Evolutionary conservation across 2,329 filamentous ascomycete genomes (phyloP).

Genomic region (Chaetothyriales sp.): DNA sequence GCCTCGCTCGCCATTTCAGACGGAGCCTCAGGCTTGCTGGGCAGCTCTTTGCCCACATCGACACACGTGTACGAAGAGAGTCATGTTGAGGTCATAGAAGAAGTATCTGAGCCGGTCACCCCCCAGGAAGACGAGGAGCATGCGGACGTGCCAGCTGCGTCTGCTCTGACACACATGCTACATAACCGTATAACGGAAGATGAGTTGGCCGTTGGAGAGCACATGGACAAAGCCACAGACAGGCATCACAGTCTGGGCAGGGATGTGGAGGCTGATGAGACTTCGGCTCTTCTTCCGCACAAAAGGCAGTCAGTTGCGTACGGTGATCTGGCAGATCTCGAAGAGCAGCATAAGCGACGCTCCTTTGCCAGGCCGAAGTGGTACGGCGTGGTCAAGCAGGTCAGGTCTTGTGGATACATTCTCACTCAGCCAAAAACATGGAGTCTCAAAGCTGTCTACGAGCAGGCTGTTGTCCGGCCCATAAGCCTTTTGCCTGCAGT

Average conservation of each 20-base stretch:
- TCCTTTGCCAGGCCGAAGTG: conserved; percentile 1
- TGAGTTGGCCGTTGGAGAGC: conserved; percentile 13
- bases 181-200: conserved; percentile 24
- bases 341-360: conserved; percentile 14
- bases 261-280: conserved; percentile 15
- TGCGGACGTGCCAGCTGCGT: conserved; percentile 25
- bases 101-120: conserved; percentile 45
- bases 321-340: conserved; percentile 17
- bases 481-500: conserved; percentile 67
- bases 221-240: conserved; percentile 7
- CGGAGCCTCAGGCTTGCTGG: conserved; percentile 6
- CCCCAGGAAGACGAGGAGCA: conserved; percentile 27
- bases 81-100: conserved; percentile 38
- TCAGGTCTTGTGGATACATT: conserved; percentile 8
- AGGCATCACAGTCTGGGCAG: neutral
- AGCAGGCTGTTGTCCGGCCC: conserved; percentile 50
- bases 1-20: conserved; percentile 67
- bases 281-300: conserved; percentile 13
- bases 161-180: conserved; percentile 37
- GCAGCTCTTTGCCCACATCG: conserved; percentile 8
- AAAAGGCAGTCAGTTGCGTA: conserved; percentile 9
- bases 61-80: conserved; percentile 10
- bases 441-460: conserved; percentile 51
- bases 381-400: conserved; percentile 3
- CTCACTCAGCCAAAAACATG: conserved; percentile 53